Evolutionary conservation across 441 rosid species (phyloP).

Genomic region (Adansonia madagascariensis): DNA sequence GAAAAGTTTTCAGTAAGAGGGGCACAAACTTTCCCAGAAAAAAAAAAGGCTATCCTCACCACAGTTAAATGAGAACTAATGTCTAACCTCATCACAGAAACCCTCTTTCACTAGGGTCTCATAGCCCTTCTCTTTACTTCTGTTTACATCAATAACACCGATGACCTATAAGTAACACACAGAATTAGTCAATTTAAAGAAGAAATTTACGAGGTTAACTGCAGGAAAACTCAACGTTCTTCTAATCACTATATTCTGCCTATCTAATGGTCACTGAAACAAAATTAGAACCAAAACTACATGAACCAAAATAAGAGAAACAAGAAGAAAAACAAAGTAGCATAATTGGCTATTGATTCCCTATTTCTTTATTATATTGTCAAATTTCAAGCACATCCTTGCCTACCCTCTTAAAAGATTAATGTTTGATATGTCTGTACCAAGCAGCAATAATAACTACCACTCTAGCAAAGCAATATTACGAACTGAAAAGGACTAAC

Average conservation of each 20-base stretch:
- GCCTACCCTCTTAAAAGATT: not conserved
- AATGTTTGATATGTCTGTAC: not conserved
- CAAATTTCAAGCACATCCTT: constrained; percentile 6
- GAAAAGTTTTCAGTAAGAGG: constrained; percentile 9
- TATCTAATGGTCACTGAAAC: not conserved
- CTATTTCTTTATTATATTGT: constrained; percentile 2
- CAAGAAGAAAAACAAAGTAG: constrained; percentile 2
- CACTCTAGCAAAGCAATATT: constrained; percentile 18
- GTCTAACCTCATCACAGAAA: constrained; percentile 88
- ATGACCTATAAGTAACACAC: constrained; percentile 52
- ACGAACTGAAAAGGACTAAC: constrained; percentile 48
- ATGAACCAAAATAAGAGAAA: not conserved
- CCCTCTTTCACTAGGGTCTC: constrained; percentile 87
- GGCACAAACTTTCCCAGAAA: not conserved
- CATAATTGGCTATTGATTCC: not conserved
- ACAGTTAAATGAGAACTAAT: constrained; percentile 12
- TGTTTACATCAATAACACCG: constrained; percentile 84
- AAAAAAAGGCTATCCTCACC: not conserved
- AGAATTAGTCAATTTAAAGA: not conserved
- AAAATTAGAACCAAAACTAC: not conserved
- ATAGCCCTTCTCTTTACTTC: constrained; percentile 86
- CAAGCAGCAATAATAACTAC: not conserved
- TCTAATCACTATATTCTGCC: not conserved
- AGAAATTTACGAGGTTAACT: not conserved
- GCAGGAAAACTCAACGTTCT: not conserved